A percentile compares a stretch with the other conserved stretches of the same genome.
phyloP scores from a whole-genome alignment of 2,329 filamentous ascomycete species.

The Aureobasidium namibiae region DNA sequence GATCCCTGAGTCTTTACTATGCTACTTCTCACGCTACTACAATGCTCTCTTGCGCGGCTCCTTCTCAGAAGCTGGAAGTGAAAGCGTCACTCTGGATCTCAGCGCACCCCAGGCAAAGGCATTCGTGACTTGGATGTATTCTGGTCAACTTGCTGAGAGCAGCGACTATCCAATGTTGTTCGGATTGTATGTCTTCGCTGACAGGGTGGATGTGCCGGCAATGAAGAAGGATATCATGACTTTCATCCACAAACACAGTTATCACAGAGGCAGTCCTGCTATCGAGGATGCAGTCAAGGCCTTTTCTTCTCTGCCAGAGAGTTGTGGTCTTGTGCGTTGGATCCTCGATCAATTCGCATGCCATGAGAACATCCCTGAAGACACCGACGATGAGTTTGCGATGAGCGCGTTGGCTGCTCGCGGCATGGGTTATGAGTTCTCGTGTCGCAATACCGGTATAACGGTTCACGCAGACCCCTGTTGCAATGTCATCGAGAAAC shows the following conservation, averaged over 20 bases:
- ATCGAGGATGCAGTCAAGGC: neutral
- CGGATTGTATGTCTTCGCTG: neutral
- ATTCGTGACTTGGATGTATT: neutral
- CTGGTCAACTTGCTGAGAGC: neutral
- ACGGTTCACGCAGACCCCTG: neutral
- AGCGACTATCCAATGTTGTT: neutral
- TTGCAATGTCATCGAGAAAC: neutral
- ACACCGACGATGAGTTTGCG: no score
- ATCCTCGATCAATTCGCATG: neutral
- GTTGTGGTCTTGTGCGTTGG: neutral
- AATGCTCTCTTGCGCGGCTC: neutral
- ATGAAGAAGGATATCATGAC: neutral
- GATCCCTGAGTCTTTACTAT: neutral
- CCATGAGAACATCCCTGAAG: no score
- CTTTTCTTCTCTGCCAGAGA: neutral
- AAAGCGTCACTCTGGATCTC: neutral
- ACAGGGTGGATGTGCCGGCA: neutral
- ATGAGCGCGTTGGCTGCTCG: no score
- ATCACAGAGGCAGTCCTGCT: no score
- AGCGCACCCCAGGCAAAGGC: neutral
- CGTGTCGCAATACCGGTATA: neutral
- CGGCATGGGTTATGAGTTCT: neutral
- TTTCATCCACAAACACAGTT: neutral
- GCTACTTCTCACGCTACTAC: conserved; percentile 3
- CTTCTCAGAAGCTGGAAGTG: neutral